Evolutionary conservation across 2,329 filamentous ascomycete genomes (phyloP).

Genomic region (Periconia sp.): DNA sequence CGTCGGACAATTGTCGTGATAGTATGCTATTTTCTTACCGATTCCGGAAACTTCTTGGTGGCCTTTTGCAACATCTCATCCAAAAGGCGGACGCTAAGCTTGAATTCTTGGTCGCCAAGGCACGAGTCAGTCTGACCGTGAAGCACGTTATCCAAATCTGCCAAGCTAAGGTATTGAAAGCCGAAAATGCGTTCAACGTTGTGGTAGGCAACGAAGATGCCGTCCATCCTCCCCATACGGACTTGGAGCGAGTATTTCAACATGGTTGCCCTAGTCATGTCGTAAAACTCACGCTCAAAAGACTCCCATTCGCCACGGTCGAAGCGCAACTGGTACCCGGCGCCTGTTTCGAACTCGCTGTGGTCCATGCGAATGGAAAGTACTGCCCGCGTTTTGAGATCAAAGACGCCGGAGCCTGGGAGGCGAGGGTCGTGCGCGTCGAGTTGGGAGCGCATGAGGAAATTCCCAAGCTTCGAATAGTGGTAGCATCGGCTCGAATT

Average conservation of each 20-base stretch:
- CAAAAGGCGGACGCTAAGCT: constrained; percentile 76
- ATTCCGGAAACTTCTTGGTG: constrained; percentile 74
- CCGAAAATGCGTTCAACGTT: constrained; percentile 96
- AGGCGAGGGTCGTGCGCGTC: constrained; percentile 87
- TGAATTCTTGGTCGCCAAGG: constrained; percentile 86
- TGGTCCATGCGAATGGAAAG: constrained; percentile 90
- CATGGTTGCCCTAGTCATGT: constrained; percentile 94
- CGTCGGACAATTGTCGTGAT: background rate
- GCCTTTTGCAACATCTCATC: constrained; percentile 81
- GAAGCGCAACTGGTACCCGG: constrained; percentile 84
- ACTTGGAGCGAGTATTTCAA: constrained; percentile 97
- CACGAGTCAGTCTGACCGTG: constrained; percentile 73
- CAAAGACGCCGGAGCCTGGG: constrained; percentile 92
- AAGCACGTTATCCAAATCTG: constrained; percentile 89
- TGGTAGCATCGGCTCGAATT: constrained; percentile 67
- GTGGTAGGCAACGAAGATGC: constrained; percentile 96
- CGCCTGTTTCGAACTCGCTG: constrained; percentile 70
- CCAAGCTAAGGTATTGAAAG: constrained; percentile 88
- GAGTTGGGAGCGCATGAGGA: constrained; percentile 93
- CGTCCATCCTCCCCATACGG: constrained; percentile 97
- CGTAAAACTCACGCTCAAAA: constrained; percentile 93
- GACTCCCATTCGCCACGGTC: constrained; percentile 84
- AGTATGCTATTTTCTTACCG: constrained; percentile 43
- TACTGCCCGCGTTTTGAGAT: constrained; percentile 93
- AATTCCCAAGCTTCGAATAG: constrained; percentile 84